Base-by-base conservation (phyloP, 1,284 basidiomycete species). In the Trichosporon asahii region DNA sequence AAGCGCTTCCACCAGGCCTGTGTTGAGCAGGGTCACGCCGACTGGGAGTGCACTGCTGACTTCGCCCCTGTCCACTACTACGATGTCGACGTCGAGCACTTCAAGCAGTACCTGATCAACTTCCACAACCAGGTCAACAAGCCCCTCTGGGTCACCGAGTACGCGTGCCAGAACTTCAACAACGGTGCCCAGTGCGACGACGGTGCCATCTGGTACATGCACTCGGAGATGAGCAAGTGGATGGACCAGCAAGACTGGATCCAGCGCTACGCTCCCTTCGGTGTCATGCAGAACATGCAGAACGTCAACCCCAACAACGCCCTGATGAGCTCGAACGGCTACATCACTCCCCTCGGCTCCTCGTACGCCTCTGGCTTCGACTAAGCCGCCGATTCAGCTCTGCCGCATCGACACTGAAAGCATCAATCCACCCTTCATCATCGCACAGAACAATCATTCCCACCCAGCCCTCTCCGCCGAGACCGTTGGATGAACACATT, bases 281-380 rank as follows among this genome's bases (percentile, higher is more conserved):
- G 92, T 79, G 84, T 86, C 65, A 89, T 92, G 88, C 78, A 87
- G 70, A 82, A 91, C 77, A 87, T 94, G 87, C 84, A 86, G 70
- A 88, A 88, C 67, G 90, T 92, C 78, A 90, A 91, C 85, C 75
- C 83, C 29, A 79, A 83, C 61, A 91, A 93, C 83, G 81, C 85
- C 66, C 85, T 84, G 64, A 84, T 84, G 82, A 76, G 78, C 73
- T 69, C 74, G 5, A 70, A 70, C 44, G 82, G 82, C 21, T 44
- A 55, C 66, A 81, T 83, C 74, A 83, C 82, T 64, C 72, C 69
- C 44, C 76, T 84, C 63, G 83, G 83, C 65, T 66, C 57, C 25
- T 82, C 78, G 79, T 72, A 72, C 68, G 35, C 66, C 60, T 3
- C 15, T 55, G 21, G 29, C n/a, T 64, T 61, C 57, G 57, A 55